phyloP scores from a whole-genome alignment of 2,329 filamentous ascomycete species.

The Colletotrichum somersetense region DNA sequence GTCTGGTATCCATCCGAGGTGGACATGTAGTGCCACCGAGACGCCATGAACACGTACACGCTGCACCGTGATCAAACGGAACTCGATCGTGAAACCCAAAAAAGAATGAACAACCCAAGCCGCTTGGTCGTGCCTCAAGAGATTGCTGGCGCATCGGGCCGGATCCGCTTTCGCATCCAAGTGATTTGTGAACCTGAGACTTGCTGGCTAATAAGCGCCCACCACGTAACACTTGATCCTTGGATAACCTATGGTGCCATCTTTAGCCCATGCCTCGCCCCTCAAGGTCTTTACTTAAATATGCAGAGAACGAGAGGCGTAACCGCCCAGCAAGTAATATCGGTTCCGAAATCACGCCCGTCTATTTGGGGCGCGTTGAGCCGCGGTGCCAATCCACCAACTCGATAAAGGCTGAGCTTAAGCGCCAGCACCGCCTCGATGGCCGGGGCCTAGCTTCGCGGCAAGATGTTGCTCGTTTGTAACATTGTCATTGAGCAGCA shows the following conservation, averaged over 20 bases:
- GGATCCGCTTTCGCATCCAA: slow-evolving; percentile 10
- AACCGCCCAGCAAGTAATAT: neutral
- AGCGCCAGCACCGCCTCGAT: slow-evolving; percentile 27
- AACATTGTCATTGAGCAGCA: neutral
- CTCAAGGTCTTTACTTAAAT: neutral
- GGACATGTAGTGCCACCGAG: neutral
- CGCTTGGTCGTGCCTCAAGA: slow-evolving; percentile 14
- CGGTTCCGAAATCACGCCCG: neutral
- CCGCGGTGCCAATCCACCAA: neutral
- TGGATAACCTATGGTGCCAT: neutral
- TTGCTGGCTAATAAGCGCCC: slow-evolving; percentile 22
- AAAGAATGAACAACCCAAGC: neutral
- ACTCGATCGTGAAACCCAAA: slow-evolving; percentile 14
- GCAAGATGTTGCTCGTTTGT: neutral
- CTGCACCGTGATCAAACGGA: neutral
- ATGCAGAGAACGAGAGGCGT: neutral
- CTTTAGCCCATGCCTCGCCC: neutral
- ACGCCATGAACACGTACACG: neutral
- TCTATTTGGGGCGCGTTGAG: neutral
- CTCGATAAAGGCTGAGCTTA: neutral
- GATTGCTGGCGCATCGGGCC: neutral
- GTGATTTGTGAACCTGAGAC: neutral
- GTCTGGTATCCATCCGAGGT: slow-evolving; percentile 16
- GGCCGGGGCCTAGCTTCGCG: slow-evolving; percentile 3
- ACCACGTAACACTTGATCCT: slow-evolving; percentile 13